These are phyloP conservation scores for Fraxinus paxiana DNA, from an alignment of 305 asterid genomes.

Conservation along the genomic window DNA sequence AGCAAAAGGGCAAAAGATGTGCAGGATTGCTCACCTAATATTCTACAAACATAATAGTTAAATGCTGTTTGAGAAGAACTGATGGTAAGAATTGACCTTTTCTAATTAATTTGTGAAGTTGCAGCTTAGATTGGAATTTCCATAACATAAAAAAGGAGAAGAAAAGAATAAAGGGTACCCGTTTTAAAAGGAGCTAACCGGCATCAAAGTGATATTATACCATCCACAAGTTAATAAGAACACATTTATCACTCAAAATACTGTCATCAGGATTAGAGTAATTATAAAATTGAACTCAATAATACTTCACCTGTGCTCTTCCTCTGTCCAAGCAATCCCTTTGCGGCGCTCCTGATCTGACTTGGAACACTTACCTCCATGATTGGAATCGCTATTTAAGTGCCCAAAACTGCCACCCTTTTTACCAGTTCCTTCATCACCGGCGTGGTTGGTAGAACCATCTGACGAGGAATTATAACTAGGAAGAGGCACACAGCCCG, in stretches of 20 bases:
- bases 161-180: background rate
- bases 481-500: conserved; percentile 67
- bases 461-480: conserved; percentile 53
- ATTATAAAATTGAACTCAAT: conserved; percentile 14
- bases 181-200: background rate
- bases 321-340: conserved; percentile 98
- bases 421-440: conserved; percentile 53
- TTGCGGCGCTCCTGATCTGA: conserved; percentile 89
- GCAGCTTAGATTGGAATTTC: background rate
- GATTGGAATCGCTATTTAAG: conserved; percentile 42
- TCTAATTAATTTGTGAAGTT: background rate
- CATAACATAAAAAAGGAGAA: background rate
- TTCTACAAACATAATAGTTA: background rate
- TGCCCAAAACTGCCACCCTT: conserved; percentile 45
- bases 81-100: background rate
- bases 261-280: conserved; percentile 4
- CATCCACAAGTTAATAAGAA: background rate
- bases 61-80: background rate
- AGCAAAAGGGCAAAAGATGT: conserved; percentile 1
- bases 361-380: conserved; percentile 55
- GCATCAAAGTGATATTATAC: background rate
- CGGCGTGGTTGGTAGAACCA: conserved; percentile 41
- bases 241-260: conserved; percentile 6
- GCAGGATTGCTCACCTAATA: conserved; percentile 2
- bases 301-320: conserved; percentile 70